These are phyloP conservation scores for Colletotrichum sidae DNA, from an alignment of 2,329 filamentous ascomycete genomes.

Conservation along the genomic window DNA sequence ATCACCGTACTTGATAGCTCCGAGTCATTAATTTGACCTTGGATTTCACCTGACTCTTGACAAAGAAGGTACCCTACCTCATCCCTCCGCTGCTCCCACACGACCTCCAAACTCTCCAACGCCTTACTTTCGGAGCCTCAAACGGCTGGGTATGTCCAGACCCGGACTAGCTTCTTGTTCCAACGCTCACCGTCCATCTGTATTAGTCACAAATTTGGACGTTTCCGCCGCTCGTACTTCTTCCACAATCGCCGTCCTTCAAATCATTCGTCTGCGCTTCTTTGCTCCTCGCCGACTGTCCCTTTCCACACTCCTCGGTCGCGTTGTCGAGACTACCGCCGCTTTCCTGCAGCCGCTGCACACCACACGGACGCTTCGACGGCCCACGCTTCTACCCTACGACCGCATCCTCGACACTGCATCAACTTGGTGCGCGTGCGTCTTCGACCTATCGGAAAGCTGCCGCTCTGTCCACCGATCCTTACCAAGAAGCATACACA, in stretches of 20 bases:
- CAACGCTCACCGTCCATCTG: conserved; percentile 29
- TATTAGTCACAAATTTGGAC: conserved; percentile 35
- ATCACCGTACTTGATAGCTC: conserved; percentile 27
- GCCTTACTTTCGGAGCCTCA: conserved; percentile 26
- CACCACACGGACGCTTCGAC: conserved; percentile 26
- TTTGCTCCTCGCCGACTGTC: conserved; percentile 14
- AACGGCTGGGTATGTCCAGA: conserved; percentile 23
- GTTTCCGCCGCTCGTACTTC: conserved; percentile 14
- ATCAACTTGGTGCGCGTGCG: conserved; percentile 30
- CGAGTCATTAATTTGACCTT: conserved; percentile 41
- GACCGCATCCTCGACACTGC: conserved; percentile 27
- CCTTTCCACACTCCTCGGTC: not conserved
- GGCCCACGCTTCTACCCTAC: conserved; percentile 28
- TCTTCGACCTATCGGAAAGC: conserved; percentile 47
- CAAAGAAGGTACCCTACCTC: conserved; percentile 25
- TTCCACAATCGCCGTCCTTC: conserved; percentile 17
- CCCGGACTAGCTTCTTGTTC: conserved; percentile 20
- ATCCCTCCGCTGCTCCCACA: conserved; percentile 1
- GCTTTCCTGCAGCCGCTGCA: conserved; percentile 19
- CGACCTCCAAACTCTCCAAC: conserved; percentile 15
- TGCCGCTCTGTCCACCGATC: conserved; percentile 40
- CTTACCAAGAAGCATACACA: conserved; percentile 37
- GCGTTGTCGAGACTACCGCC: conserved; percentile 22
- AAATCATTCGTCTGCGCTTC: conserved; percentile 10
- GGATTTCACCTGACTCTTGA: conserved; percentile 35